A percentile compares a stretch with the other conserved stretches of the same genome.
Conservation (phyloP, 2,329 filamentous ascomycete species). For the Nothophaeocryptopus gaeumannii region DNA sequence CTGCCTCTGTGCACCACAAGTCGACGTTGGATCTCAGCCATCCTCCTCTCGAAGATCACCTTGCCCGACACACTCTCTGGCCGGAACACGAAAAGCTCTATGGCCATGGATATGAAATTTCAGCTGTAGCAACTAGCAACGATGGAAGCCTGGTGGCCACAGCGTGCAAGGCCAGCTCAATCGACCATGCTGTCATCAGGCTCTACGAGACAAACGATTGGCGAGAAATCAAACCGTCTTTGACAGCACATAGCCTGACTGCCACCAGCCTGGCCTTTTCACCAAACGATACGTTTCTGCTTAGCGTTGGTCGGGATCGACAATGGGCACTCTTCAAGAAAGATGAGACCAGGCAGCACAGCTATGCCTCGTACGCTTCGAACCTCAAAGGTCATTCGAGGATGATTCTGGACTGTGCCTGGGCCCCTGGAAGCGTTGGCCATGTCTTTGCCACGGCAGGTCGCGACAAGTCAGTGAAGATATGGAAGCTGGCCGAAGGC, state of each 20-base stretch:
- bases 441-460: conserved; percentile 79
- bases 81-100: conserved; percentile 96
- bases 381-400: conserved; percentile 84
- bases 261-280: conserved; percentile 81
- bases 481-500: conserved; percentile 48
- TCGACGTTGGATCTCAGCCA: conserved; percentile 64
- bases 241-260: conserved; percentile 83
- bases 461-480: conserved; percentile 75
- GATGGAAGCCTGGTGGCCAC: conserved; percentile 78
- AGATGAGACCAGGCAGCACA: conserved; percentile 35
- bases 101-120: conserved; percentile 96
- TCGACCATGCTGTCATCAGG: conserved; percentile 91
- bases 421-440: conserved; percentile 58
- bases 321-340: conserved; percentile 83
- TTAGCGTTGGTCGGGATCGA: conserved; percentile 87
- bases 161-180: conserved; percentile 85
- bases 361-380: conserved; percentile 59
- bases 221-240: conserved; percentile 80
- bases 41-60: conserved; percentile 84
- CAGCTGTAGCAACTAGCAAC: conserved; percentile 74
- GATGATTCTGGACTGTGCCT: conserved; percentile 88
- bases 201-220: conserved; percentile 83
- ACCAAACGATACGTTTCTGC: conserved; percentile 65
- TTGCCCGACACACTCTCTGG: conserved; percentile 89
- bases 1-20: conserved; percentile 55